phyloP scores from a whole-genome alignment of 176 grass and related monocot species.

The Puya raimondii region DNA sequence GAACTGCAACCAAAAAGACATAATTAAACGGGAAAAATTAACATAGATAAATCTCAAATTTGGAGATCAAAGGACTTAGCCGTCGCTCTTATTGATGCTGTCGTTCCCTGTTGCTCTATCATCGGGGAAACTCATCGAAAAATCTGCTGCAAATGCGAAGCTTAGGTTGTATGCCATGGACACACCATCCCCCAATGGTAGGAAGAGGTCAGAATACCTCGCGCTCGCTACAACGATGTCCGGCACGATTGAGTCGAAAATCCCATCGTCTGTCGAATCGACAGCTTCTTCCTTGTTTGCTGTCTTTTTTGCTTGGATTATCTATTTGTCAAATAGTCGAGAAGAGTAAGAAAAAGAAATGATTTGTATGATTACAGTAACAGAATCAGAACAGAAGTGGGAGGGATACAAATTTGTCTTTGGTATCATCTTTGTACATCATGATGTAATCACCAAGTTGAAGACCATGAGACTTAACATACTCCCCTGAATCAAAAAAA shows the following conservation, averaged over 20 bases:
- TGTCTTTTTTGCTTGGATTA: conserved; percentile 75
- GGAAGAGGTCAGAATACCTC: conserved; percentile 79
- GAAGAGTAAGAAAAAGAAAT: not conserved
- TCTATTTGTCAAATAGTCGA: conserved; percentile 25
- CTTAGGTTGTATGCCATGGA: conserved; percentile 9
- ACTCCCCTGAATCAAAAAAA: conserved; percentile 46
- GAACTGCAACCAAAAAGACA: too few relatives aligned
- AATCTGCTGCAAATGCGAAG: not conserved
- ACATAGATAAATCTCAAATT: too few relatives aligned
- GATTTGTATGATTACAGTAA: conserved; percentile 1
- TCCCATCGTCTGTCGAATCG: conserved; percentile 39
- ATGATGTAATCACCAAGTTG: conserved; percentile 76
- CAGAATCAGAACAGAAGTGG: not conserved
- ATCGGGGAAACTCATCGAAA: not conserved
- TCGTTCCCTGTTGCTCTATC: not conserved
- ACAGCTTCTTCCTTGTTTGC: conserved; percentile 21
- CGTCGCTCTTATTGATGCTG: too few relatives aligned
- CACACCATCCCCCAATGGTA: conserved; percentile 47
- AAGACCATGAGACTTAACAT: conserved; percentile 62
- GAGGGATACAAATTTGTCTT: conserved; percentile 56
- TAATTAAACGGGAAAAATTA: too few relatives aligned
- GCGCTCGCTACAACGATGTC: conserved; percentile 60
- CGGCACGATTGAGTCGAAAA: conserved; percentile 71
- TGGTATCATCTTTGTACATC: conserved; percentile 83
- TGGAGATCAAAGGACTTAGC: too few relatives aligned